phyloP scores from a whole-genome alignment of 1,284 basidiomycete species.

The Flammula alnicola region DNA sequence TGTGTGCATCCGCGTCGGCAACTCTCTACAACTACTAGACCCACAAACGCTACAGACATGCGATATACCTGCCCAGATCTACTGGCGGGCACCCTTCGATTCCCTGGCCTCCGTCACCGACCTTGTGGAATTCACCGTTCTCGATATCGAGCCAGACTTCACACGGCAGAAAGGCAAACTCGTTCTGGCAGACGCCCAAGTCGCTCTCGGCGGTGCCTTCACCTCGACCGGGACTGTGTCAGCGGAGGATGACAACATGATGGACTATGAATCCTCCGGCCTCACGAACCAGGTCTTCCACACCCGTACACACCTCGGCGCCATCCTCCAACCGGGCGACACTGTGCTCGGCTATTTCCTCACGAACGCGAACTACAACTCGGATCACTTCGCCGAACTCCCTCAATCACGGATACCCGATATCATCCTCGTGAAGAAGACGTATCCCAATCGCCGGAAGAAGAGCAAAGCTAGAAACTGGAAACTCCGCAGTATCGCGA shows the following conservation, averaged over 20 bases:
- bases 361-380: constrained; percentile 92
- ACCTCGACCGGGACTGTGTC: constrained; percentile 48
- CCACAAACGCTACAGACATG: constrained; percentile 84
- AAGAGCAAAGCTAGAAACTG: constrained; percentile 87
- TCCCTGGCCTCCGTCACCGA: constrained; percentile 84
- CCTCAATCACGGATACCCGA: constrained; percentile 83
- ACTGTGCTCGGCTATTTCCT: constrained; percentile 92
- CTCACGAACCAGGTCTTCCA: constrained; percentile 85
- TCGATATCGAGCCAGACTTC: constrained; percentile 89
- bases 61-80: constrained; percentile 83
- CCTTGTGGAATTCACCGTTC: constrained; percentile 92
- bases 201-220: constrained; percentile 85
- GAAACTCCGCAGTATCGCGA: constrained; percentile 93
- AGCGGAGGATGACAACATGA: constrained; percentile 48
- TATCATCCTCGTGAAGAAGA: constrained; percentile 93
- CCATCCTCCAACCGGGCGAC: constrained; percentile 95
- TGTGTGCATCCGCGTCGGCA: constrained; percentile 92
- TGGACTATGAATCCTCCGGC: constrained; percentile 63
- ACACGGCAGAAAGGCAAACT: constrained; percentile 64
- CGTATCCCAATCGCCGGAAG: constrained; percentile 94
- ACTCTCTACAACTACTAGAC: constrained; percentile 91
- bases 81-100: constrained; percentile 92
- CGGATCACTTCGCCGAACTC: constrained; percentile 81
- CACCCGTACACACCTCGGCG: constrained; percentile 95
- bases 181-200: constrained; percentile 93